Evolutionary conservation across 1,139 yeast species (phyloP), one percentile per base, ranked within the genome.

Genomic region (Kodamaea derodonti): DNA sequence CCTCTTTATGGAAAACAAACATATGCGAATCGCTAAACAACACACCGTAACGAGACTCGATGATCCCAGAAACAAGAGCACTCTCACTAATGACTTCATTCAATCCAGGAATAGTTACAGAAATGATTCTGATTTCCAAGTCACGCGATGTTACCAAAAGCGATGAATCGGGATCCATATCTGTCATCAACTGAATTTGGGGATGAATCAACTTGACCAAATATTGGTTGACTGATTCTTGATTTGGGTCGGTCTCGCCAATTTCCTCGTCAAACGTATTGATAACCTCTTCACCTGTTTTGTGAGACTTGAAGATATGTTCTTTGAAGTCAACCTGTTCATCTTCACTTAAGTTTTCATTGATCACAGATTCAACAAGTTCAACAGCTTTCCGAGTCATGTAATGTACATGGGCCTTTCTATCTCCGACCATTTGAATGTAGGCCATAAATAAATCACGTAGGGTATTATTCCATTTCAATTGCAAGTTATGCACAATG

Each of bases 401-500:
- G 42, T 77, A 80, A 29, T 38, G 42, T 1, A 69, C 64, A 33
- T 74, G 67, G 3, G 82, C 74, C 34, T 69, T 69, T 25, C 84
- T 62, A 29, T 79, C 75, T 15, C 75, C 70, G 8, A 81, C 68
- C 33, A 76, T 68, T 40, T 81, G 83, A 25, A 82, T 55, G 49
- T 85, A 86, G 27, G 76, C 70, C 45, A 74, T 67, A 35, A 87
- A 63, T 24, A 75, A 69, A 45, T 84, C 77, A 34, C 95, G 67
- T 10, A 82, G 67, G 6, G 64, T 55, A 41, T 84, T 82, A 52
- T 84, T 81, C 96, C 97, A 88, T 45, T 79, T 83, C 50, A 88
- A 54, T 47, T 80, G 77, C 54, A 88, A 70, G 45, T 84, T 80
- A 49, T 88, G 95, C 22, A 90, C 67, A 41, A 84, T 79, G 52